Percentiles rank a stretch among this genome's conserved stretches.
Evolutionary conservation across 371 early-diverging fungal species (phyloP).

Genomic region (Gilbertella persicaria): DNA sequence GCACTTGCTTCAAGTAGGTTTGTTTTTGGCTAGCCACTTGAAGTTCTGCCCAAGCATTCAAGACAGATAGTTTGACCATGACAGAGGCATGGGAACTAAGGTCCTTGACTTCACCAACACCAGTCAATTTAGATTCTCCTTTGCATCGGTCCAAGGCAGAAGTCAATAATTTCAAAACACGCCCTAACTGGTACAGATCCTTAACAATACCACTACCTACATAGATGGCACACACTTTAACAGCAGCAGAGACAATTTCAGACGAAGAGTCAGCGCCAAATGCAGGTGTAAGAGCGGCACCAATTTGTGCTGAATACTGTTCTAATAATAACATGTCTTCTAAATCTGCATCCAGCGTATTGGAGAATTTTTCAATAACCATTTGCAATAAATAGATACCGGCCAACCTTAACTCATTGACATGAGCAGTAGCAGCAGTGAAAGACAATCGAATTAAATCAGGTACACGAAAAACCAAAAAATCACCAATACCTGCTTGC

Average conservation of each 20-base stretch:
- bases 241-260: constrained; percentile 78
- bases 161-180: constrained; percentile 73
- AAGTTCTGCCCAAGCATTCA: constrained; percentile 85
- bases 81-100: constrained; percentile 72
- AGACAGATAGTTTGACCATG: constrained; percentile 77
- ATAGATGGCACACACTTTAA: constrained; percentile 82
- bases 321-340: constrained; percentile 80
- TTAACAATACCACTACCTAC: constrained; percentile 84
- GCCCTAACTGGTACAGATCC: constrained; percentile 72
- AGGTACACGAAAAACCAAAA: constrained; percentile 71
- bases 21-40: constrained; percentile 65
- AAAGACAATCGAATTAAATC: constrained; percentile 88
- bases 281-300: constrained; percentile 86
- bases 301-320: constrained; percentile 91
- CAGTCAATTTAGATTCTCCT: constrained; percentile 55
- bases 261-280: constrained; percentile 79
- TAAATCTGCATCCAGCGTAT: constrained; percentile 77
- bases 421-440: constrained; percentile 82
- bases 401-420: constrained; percentile 76
- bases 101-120: constrained; percentile 62
- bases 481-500: constrained; percentile 67
- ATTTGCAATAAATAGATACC: constrained; percentile 75
- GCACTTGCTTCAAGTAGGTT: constrained; percentile 58
- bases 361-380: constrained; percentile 70
- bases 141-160: constrained; percentile 74